phyloP scores from a whole-genome alignment of 139 green algal genomes.

The Chlorella ohadii region DNA sequence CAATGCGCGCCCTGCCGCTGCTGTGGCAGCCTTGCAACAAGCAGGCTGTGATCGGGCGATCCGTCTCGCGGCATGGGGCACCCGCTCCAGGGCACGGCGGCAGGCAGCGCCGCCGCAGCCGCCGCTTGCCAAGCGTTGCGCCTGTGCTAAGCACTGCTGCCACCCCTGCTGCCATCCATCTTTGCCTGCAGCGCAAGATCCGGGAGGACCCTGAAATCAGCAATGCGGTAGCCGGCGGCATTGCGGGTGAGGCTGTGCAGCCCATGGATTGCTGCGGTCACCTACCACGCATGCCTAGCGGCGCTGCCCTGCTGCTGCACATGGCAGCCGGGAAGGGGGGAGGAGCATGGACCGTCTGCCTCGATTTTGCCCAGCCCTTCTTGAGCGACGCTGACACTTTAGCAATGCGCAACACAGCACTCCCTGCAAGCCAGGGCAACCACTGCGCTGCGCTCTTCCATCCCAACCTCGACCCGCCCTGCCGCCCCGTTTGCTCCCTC shows the following conservation, averaged over 20 bases:
- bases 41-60: not conserved
- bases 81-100: not conserved
- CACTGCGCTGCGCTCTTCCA: no score
- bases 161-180: not conserved
- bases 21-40: no score
- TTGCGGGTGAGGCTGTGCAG: slow-evolving; percentile 25
- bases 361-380: no score
- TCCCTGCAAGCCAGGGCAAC: no score
- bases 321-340: no score
- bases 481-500: not conserved
- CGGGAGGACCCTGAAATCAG: slow-evolving; percentile 40
- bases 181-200: slow-evolving; percentile 26
- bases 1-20: no score
- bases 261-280: not conserved
- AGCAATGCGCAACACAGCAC: no score
- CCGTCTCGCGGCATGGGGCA: not conserved
- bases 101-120: not conserved
- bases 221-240: slow-evolving; percentile 46
- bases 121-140: not conserved
- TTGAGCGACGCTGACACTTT: no score
- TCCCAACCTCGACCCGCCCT: no score
- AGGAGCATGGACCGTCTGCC: no score
- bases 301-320: not conserved
- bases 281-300: not conserved
- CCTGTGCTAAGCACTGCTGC: not conserved